Base-by-base conservation (phyloP, 148 eudicot species). In the Selenicereus undatus region DNA sequence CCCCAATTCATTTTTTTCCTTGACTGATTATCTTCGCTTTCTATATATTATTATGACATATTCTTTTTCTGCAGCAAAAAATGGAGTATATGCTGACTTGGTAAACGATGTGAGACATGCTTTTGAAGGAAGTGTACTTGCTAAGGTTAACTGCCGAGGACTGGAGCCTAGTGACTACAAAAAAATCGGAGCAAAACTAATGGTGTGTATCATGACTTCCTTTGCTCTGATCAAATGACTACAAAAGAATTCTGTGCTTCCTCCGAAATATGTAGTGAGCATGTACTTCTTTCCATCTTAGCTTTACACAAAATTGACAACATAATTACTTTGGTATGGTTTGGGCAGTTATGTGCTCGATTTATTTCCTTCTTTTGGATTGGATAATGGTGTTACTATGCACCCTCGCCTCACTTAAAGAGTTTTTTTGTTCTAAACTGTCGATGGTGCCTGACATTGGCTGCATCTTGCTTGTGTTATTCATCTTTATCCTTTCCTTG, bases 141-240 rank as follows among this genome's bases (percentile, higher is more conserved):
- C 85, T 81, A 95, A 93, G 89, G 84, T 95, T 74, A 89, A 93
- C 76, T 93, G 97, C 88, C 84, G 78, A 78, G 97, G 99, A 71
- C 35, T 95, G 86, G 91, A 93, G 69, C 85, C 93, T 64, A 95
- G 97, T 87, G 99, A 95, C 82, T 66, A 66, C 91, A 95, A 93
- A 80, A 93, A 86, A 88, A 83, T 95, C 62, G 99, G 97, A 73
- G 99, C 97, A 62, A 95, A 95, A 87, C 81, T 95, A 76, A 95
- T 89, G 99, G 99, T 95, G 79, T 62, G 86, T 81, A 4, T 1
- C 8, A 52, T 75, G 73, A n/a, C 74, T 79, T 78, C 74, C 71
- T 45, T 64, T 56, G 26, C 12, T 71, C 29, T 52, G 36, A 6
- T n/a, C 36, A 27, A 65, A 10, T 66, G 35, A 26, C 32, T 66